Evolutionary conservation across 1,139 yeast genomes (phyloP), one percentile per base, ranked within the genome.

Genomic region (Pichia sp.): DNA sequence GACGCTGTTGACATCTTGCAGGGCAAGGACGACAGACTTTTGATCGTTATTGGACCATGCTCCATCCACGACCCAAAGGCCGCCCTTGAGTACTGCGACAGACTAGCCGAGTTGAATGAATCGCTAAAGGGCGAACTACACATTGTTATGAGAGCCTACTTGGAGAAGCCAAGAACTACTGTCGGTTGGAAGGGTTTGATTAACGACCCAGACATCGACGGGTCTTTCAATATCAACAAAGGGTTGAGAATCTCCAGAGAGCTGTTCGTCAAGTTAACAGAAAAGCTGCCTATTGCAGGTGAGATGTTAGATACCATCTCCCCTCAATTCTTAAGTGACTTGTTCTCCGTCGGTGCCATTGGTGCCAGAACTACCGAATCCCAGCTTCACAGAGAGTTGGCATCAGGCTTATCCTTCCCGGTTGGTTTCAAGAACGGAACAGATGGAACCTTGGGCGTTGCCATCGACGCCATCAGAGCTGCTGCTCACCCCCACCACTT

Each of bases 361-460:
- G 99, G 99, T 67, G 99, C 99, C 55, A 85, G 99, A 78, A 93
- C 99, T 59, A 93, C 99, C 54, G 99, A 93, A 77, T 90, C 97
- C 50, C 99, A 93, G 74, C 81, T 93, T 61, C 99, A 93, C 76
- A 85, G 99, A 74, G 99, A 93, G 74, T 80, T 93, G 66, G 95
- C 98, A 19, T 90, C 97, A 5, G 99, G 99, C 51, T 79, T 93
- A 62, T 87, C 96, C 10, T 93, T 93, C 92, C 99, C 99, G 56
- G 86, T 93, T 59, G 99, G 99, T 54, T 93, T 93, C 87, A 93
- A 93, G 76, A 93, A 93, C 71, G 98, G 98, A 70, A 93, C 99
- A 51, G 99, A 93, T 71, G 99, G 99, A 69, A 81, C 95, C 56
- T 76, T 92, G 61, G 90, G 85, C 57, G 98, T 93, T 59, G 97